Percentiles rank a stretch among this genome's conserved stretches.
phyloP scores from a whole-genome alignment of 2,329 filamentous ascomycete genomes.

The Nemania sp. region DNA sequence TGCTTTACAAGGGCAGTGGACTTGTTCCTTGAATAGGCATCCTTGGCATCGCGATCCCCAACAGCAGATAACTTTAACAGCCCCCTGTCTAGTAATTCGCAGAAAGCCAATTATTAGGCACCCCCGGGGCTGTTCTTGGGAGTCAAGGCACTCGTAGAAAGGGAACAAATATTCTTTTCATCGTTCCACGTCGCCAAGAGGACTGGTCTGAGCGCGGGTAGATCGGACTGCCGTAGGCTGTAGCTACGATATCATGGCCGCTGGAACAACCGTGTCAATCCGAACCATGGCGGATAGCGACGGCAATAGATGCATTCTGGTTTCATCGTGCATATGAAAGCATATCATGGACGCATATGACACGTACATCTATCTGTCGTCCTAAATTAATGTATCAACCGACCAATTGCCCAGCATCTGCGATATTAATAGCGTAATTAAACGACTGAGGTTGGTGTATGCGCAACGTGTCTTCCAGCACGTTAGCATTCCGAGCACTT shows the following conservation, averaged over 20 bases:
- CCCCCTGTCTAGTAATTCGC: background rate
- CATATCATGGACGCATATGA: background rate
- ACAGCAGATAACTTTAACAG: background rate
- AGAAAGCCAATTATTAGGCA: background rate
- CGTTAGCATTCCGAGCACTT: background rate
- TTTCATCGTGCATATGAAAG: background rate
- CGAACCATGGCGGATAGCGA: background rate
- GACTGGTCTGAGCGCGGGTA: no score
- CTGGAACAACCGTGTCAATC: background rate
- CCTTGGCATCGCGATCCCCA: background rate
- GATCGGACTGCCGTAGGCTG: no score
- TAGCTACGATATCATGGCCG: no score
- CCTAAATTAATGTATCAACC: background rate
- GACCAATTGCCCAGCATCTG: background rate
- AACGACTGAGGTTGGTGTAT: background rate
- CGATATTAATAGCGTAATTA: slow-evolving; percentile 7
- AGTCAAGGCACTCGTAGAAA: background rate
- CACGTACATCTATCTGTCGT: background rate
- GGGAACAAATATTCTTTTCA: background rate
- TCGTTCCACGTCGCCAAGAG: no score
- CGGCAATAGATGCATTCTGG: background rate
- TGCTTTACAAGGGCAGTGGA: background rate
- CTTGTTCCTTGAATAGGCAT: background rate
- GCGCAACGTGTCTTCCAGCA: background rate
- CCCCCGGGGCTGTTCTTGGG: background rate